Base-by-base conservation (phyloP, 306 rosid species). In the Arachis hypogaea region DNA sequence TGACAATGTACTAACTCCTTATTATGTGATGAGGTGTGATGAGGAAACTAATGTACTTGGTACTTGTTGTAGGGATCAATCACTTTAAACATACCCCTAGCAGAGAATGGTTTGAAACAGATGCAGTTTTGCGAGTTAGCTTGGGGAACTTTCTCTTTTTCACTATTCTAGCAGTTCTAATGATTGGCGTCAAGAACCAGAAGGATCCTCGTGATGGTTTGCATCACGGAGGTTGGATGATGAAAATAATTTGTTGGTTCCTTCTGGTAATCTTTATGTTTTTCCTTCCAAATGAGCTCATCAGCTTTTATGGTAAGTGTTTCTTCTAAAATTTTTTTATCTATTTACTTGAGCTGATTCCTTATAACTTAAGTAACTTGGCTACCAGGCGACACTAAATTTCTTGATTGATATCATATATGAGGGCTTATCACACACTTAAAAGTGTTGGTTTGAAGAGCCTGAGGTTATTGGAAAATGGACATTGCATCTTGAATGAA, bases 201-300 rank as follows among this genome's bases (percentile, higher is more conserved):
- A 91, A 85, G 90, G 99, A 95, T 85, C 99, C 97, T 18, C 98
- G 99, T 72, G 99, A 95, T 84, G 54, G 75, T 64, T 33, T 95
- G 81, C 99, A 95, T 80, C 99, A 95, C 60, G 99, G 99, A 68
- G 99, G 99, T 71, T 95, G 99, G 99, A 95, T 95, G 99, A 83
- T 92, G 93, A 95, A 95, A 81, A 28, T 95, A 22, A 85, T 88
- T 65, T 87, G 90, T 81, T 95, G 99, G 99, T 90, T 62, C 73
- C 83, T 92, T 69, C 44, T 92, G 81, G 96, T 95, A 52, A 82
- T 88, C 83, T 84, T 92, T 56, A 87, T 85, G 89, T 88, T 95
- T 85, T 92, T 95, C 80, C 81, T 95, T 73, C 99, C 99, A 5
- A 95, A 95, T 28, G 97, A 88, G 83, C 68, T 92, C 76, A 82